Evolutionary conservation across 2,329 filamentous ascomycete genomes (phyloP), one percentile per base, ranked within the genome.

Genomic region (Cladophialophora exuberans): DNA sequence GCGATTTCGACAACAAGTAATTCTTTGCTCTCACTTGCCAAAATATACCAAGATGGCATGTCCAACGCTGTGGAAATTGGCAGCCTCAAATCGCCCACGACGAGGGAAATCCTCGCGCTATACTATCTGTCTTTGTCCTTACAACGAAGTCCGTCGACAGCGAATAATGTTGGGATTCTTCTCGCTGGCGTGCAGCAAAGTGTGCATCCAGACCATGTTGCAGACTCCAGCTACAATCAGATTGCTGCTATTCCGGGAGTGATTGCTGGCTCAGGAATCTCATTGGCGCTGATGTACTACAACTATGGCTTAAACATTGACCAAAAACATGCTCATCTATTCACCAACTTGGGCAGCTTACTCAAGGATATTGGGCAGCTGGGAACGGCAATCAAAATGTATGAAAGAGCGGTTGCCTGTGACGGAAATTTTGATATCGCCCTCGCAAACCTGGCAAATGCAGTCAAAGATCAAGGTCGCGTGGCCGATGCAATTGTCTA

Each of bases 401-500:
- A 99, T 68, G 91, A 97, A 72, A 86, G 90, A 63, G 94, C 94
- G 9, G 94, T 99, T 11, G 81, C 83, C 2, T 97, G 92, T 68
- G 94, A 99, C 70, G 85, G 85, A n/a, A 89, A 86, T 20, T 99
- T 99, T 66, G 94, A 99, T 67, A 99, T 99, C 66, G 94, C 94
- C 28, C 76, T 99, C 52, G 96, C 94, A 3, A 99, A 99, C 66
- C 79, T 99, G 18, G 94, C 94, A 52, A 99, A 99, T 70, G 94
- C 94, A 6, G 92, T 99, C 62, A 99, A 99, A 71, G 94, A 99
- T 70, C 90, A 95, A 64, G 94, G 94, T 2, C 85, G 89, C 38
- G 90, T 97, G 62, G 88, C 85, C 53, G 94, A 99, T 69, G 94
- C 94, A 1, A 97, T 99, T 56, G 76, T 78, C 22, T 97, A 95